Evolutionary conservation across 495 filamentous ascomycete species (phyloP).

Genomic region (Usnea hakonensis): DNA sequence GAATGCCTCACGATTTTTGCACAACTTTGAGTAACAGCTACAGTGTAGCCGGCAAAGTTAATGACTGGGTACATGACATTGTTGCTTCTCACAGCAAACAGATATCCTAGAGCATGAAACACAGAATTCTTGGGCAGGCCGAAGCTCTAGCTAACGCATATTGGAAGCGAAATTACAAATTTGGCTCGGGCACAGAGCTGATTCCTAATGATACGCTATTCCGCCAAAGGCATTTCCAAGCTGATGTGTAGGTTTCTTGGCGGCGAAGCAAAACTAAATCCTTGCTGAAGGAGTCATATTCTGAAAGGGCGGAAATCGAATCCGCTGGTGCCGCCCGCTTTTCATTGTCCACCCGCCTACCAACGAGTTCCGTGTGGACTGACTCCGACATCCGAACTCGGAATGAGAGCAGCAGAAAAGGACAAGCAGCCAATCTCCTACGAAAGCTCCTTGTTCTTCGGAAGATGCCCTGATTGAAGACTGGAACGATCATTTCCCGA

Average conservation of each 20-base stretch:
- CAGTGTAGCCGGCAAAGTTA: conserved; percentile 20
- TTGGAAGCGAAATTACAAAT: not conserved
- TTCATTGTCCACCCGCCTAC: not conserved
- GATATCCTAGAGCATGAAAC: conserved; percentile 7
- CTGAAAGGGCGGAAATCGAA: not conserved
- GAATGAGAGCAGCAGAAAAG: not conserved
- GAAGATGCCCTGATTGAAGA: no score
- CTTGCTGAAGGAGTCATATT: not conserved
- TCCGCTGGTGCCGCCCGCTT: not conserved
- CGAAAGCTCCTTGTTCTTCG: not conserved
- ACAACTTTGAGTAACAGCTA: conserved; percentile 39
- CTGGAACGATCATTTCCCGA: not conserved
- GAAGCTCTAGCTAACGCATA: not conserved
- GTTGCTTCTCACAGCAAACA: conserved; percentile 15
- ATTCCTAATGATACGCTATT: not conserved
- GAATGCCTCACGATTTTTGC: conserved; percentile 75
- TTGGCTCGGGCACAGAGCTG: not conserved
- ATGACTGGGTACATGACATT: conserved; percentile 22
- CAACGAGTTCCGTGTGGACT: not conserved
- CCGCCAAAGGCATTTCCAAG: not conserved
- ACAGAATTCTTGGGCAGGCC: conserved; percentile 1
- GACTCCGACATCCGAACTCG: not conserved
- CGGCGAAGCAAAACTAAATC: not conserved
- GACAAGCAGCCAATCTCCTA: not conserved
- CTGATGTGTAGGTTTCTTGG: not conserved